Evolutionary conservation across 2,329 filamentous ascomycete genomes (phyloP).

Genomic region (Cercospora sp.): DNA sequence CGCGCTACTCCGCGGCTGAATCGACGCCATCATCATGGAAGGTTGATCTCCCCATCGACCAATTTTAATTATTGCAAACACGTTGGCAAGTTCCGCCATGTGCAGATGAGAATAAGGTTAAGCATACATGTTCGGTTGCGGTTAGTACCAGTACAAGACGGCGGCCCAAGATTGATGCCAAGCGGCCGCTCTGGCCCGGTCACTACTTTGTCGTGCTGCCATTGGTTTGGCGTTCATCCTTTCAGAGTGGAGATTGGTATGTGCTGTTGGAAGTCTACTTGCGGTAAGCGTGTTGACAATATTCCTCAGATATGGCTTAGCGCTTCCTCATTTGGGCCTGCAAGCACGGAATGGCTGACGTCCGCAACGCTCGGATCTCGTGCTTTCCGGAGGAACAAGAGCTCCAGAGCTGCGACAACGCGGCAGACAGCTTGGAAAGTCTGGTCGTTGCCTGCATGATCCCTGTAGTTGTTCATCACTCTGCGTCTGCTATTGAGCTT

Average conservation of each 20-base stretch:
- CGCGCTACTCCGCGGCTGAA: neutral
- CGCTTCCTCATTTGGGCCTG: neutral
- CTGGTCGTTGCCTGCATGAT: neutral
- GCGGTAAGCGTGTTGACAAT: neutral
- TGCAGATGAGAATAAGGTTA: constrained; percentile 13
- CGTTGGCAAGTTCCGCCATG: neutral
- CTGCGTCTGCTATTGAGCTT: neutral
- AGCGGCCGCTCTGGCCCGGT: neutral
- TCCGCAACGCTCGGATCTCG: neutral
- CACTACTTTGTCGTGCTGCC: neutral
- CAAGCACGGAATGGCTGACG: neutral
- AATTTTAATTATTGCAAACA: neutral
- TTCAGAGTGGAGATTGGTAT: neutral
- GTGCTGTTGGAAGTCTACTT: neutral
- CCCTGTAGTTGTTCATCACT: neutral
- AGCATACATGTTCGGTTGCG: constrained; percentile 15
- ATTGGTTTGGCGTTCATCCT: neutral
- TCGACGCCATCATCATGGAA: constrained; percentile 3
- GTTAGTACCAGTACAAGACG: neutral
- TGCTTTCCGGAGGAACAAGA: neutral
- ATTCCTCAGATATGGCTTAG: neutral
- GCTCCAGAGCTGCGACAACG: neutral
- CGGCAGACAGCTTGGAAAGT: neutral
- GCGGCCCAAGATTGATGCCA: neutral
- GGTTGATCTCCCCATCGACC: neutral